Percentiles rank a stretch among this genome's conserved stretches.
phyloP scores from a whole-genome alignment of 441 rosid species.

The Metrosideros polymorpha region DNA sequence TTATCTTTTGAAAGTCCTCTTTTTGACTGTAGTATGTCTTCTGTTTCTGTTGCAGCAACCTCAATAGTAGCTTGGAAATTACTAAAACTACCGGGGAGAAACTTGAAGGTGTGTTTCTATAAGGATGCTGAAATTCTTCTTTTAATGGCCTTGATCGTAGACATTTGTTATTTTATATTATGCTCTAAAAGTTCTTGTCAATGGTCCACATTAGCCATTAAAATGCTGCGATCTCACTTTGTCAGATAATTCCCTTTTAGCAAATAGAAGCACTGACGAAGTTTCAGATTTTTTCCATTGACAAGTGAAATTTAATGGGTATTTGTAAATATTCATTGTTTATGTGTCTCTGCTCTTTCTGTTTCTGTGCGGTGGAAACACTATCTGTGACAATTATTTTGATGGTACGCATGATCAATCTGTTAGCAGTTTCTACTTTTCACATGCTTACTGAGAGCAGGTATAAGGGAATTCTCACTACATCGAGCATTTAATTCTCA shows the following conservation, averaged over 20 bases:
- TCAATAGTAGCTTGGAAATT: conserved; percentile 28
- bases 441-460: background rate
- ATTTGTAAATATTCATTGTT: background rate
- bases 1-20: background rate
- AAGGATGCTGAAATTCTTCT: background rate
- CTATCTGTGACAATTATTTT: background rate
- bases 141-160: background rate
- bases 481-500: background rate
- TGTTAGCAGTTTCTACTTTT: background rate
- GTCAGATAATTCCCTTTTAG: background rate
- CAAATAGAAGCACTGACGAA: background rate
- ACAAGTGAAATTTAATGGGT: background rate
- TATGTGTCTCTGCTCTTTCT: background rate
- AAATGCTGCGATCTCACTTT: background rate
- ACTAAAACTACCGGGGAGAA: conserved; percentile 18
- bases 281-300: background rate
- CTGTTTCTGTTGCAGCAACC: conserved; percentile 36
- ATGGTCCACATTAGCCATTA: background rate
- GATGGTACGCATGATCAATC: background rate
- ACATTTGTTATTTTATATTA: background rate
- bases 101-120: conserved; percentile 28
- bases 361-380: background rate
- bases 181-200: background rate
- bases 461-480: background rate
- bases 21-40: background rate